Evolutionary conservation across 1,284 basidiomycete species (phyloP).

Genomic region (Marasmius oreades): DNA sequence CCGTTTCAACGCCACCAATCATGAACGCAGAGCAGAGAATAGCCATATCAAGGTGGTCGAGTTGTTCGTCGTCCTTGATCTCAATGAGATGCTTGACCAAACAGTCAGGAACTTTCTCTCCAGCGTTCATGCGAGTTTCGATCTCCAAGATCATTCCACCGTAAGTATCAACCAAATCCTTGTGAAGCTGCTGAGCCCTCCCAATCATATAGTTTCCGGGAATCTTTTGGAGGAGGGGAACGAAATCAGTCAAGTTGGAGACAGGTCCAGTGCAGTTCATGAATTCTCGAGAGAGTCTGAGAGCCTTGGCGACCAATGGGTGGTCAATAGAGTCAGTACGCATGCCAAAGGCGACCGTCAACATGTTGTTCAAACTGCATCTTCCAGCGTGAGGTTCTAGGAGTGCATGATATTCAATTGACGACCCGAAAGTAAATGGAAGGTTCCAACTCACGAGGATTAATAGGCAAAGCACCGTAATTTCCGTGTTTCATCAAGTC

Average conservation of each 20-base stretch:
- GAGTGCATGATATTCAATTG: background rate
- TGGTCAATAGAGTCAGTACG: conserved; percentile 29
- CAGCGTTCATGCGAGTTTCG: conserved; percentile 25
- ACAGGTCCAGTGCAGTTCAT: conserved; percentile 34
- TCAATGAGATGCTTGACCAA: conserved; percentile 35
- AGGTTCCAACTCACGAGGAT: conserved; percentile 27
- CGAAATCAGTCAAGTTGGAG: conserved; percentile 38
- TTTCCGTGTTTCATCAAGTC: conserved; percentile 29
- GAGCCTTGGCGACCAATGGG: conserved; percentile 29
- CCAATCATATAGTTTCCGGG: conserved; percentile 27
- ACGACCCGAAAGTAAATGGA: background rate
- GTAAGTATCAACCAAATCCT: conserved; percentile 30
- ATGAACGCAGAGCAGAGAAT: conserved; percentile 37
- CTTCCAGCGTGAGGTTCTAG: too few relatives aligned
- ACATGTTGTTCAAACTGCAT: conserved; percentile 29
- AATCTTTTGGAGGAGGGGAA: conserved; percentile 32
- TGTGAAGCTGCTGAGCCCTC: conserved; percentile 30
- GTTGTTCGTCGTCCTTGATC: conserved; percentile 30
- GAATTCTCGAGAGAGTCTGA: conserved; percentile 32
- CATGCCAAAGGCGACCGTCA: conserved; percentile 33
- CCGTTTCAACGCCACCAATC: conserved; percentile 39
- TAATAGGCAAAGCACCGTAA: conserved; percentile 29
- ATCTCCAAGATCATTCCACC: conserved; percentile 26
- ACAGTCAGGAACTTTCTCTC: conserved; percentile 30
- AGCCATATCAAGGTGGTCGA: conserved; percentile 35